A percentile compares a stretch with the other conserved stretches of the same genome.
Conservation (phyloP, 805 yeast species). For the Yamadazyma ubonensis region DNA sequence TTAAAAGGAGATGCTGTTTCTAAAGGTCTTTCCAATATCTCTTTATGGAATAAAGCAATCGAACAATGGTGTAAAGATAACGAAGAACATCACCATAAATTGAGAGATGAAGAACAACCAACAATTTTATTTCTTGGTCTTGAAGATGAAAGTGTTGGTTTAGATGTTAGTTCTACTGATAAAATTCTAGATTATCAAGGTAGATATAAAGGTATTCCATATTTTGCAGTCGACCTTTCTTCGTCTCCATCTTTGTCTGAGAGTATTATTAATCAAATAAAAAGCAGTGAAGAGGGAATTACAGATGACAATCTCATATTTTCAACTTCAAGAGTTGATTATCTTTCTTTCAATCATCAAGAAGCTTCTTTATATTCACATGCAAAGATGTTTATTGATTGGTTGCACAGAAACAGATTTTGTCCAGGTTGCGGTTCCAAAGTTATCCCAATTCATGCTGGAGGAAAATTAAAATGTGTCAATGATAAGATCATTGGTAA, state of each 20-base stretch:
- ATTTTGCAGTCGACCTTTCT: constrained; percentile 60
- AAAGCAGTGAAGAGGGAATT: constrained; percentile 11
- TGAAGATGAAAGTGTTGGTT: constrained; percentile 45
- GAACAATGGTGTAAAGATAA: constrained; percentile 32
- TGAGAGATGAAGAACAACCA: constrained; percentile 37
- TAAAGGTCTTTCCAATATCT: constrained; percentile 21
- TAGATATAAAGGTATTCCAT: constrained; percentile 59
- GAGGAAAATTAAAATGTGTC: constrained; percentile 59
- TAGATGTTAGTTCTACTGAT: constrained; percentile 23
- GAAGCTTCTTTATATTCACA: constrained; percentile 76
- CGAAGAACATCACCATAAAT: constrained; percentile 36
- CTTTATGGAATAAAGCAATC: constrained; percentile 18
- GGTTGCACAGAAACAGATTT: constrained; percentile 70
- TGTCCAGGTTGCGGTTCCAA: constrained; percentile 86
- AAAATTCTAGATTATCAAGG: constrained; percentile 31
- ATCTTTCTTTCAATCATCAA: constrained; percentile 29
- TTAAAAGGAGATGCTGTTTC: constrained; percentile 16
- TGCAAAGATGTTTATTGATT: constrained; percentile 80
- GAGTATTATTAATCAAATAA: constrained; percentile 27
- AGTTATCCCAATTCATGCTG: constrained; percentile 63
- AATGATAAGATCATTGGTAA: constrained; percentile 15
- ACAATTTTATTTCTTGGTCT: constrained; percentile 46
- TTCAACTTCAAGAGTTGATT: constrained; percentile 37
- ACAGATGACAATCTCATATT: constrained; percentile 22
- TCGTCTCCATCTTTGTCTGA: constrained; percentile 40